These are phyloP conservation scores for Herpetomonas muscarum DNA, from an alignment of 208 protist species.

Conservation along the genomic window DNA sequence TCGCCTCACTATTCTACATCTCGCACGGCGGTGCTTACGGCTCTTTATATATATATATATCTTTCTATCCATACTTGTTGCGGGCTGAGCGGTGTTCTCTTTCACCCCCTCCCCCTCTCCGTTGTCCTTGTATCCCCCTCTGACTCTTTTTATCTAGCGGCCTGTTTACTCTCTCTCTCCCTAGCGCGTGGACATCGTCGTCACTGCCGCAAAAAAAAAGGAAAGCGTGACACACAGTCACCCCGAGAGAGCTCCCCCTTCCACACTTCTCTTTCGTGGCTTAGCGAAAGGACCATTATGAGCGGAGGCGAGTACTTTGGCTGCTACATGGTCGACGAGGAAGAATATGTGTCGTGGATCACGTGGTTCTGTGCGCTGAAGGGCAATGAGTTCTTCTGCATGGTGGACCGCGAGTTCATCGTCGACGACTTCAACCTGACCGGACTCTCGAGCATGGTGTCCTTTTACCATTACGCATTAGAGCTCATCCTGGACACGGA, in stretches of 20 bases:
- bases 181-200: neutral
- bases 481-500: constrained; percentile 98
- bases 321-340: constrained; percentile 75
- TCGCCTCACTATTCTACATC: too few species aligned
- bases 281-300: too few species aligned
- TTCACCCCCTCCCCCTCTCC: neutral
- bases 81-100: too few species aligned
- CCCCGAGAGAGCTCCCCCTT: neutral
- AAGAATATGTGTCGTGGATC: constrained; percentile 95
- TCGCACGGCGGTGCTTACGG: too few species aligned
- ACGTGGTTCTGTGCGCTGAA: constrained; percentile 97
- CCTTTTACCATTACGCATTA: constrained; percentile 97
- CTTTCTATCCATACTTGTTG: too few species aligned
- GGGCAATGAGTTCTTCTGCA: constrained; percentile 98
- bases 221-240: constrained; percentile 2
- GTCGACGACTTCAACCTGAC: constrained; percentile 99
- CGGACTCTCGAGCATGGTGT: constrained; percentile 91
- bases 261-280: constrained; percentile 2
- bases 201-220: neutral
- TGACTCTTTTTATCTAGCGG: neutral
- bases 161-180: constrained; percentile 12
- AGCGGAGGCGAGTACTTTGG: too few species aligned
- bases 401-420: constrained; percentile 97
- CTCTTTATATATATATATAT: too few species aligned
- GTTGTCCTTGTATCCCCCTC: neutral